A percentile compares a stretch with the other conserved stretches of the same genome.
These are phyloP conservation scores for Neonectria hederae DNA, from an alignment of 2,329 filamentous ascomycete genomes.

Conservation along the genomic window DNA sequence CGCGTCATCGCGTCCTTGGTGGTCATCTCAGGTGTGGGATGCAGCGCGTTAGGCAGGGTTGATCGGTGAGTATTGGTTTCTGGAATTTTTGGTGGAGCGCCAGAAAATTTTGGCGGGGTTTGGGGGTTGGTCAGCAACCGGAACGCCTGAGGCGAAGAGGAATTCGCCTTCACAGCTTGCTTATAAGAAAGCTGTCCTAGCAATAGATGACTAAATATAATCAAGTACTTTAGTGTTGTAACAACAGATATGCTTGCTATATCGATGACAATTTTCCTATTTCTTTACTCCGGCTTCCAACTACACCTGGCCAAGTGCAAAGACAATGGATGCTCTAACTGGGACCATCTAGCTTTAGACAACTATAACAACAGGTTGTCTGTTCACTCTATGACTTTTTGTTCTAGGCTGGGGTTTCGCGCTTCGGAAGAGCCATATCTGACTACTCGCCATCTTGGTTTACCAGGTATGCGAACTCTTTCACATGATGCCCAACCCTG, in stretches of 20 bases:
- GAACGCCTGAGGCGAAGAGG: not conserved
- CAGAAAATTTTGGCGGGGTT: constrained; percentile 43
- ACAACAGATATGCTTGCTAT: not conserved
- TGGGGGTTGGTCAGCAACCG: constrained; percentile 40
- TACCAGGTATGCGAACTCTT: not conserved
- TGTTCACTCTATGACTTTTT: not conserved
- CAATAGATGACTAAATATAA: not conserved
- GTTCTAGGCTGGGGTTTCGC: not conserved
- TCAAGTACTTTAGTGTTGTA: no score
- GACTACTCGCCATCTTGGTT: not conserved
- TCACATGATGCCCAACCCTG: not conserved
- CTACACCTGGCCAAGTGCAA: no score
- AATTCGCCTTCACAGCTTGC: constrained; percentile 6
- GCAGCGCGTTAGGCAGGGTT: constrained; percentile 17
- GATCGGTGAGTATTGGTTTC: constrained; percentile 22
- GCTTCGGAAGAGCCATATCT: not conserved
- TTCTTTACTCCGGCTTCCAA: not conserved
- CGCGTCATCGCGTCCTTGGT: constrained; percentile 39
- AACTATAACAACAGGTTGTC: not conserved
- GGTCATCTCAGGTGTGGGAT: constrained; percentile 26
- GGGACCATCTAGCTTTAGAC: no score
- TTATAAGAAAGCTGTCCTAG: not conserved
- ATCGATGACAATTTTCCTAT: not conserved
- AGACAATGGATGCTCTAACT: no score
- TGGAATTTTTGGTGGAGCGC: constrained; percentile 34